Conservation (phyloP, 2,329 filamentous ascomycete species). For the Penicillium sp. region DNA sequence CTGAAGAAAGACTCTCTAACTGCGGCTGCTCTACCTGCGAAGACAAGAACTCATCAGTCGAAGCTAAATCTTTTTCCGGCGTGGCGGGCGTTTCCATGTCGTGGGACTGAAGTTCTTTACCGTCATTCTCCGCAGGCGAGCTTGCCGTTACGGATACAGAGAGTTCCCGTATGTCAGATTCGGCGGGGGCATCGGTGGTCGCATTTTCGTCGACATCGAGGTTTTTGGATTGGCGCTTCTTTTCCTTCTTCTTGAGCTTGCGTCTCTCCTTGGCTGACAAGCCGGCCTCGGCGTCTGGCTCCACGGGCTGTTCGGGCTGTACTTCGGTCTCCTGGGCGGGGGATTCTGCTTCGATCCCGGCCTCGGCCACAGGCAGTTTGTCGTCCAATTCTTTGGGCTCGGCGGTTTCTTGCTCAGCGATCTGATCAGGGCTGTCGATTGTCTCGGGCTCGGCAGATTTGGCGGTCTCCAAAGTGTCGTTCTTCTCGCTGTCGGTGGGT, state of each 20-base stretch:
- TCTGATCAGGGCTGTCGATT: constrained; percentile 12
- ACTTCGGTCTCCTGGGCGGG: constrained; percentile 8
- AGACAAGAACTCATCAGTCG: constrained; percentile 53
- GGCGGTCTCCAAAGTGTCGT: constrained; percentile 14
- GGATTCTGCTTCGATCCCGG: constrained; percentile 12
- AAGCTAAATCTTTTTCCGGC: constrained; percentile 47
- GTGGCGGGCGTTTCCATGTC: constrained; percentile 45
- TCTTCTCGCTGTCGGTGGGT: constrained; percentile 24
- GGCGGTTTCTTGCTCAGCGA: constrained; percentile 21
- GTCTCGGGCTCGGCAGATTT: constrained; percentile 22
- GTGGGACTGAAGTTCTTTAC: constrained; percentile 54
- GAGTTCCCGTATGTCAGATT: constrained; percentile 25
- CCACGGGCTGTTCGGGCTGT: constrained; percentile 17
- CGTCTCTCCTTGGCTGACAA: constrained; percentile 48
- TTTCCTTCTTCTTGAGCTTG: constrained; percentile 58
- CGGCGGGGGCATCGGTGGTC: constrained; percentile 10
- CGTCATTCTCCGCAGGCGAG: constrained; percentile 49
- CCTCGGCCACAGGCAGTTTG: constrained; percentile 7
- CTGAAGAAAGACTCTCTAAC: constrained; percentile 40
- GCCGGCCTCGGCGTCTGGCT: constrained; percentile 27
- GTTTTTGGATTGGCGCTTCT: constrained; percentile 44
- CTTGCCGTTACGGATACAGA: constrained; percentile 36
- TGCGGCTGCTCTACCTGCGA: constrained; percentile 51
- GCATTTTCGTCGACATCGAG: constrained; percentile 27
- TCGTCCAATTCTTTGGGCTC: constrained; percentile 25